A percentile compares a stretch with the other conserved stretches of the same genome.
Evolutionary conservation across 225 moss, liverwort and hornwort species (phyloP).

Genomic region (Lunularia cruciata): DNA sequence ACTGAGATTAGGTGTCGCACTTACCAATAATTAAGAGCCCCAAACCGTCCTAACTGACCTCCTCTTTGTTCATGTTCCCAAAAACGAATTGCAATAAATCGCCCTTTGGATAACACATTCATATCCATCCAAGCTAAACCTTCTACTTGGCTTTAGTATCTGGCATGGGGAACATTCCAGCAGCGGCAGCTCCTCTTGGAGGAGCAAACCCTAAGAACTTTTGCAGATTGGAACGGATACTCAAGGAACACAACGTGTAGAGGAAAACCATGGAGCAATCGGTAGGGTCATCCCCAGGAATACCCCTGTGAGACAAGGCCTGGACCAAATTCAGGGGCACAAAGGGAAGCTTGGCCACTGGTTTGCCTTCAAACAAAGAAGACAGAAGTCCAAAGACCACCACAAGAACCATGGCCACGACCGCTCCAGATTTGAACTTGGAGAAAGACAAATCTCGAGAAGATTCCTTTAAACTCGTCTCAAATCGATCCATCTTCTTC

Average conservation of each 20-base stretch:
- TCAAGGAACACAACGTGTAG: constrained; percentile 88
- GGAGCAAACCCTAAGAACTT: constrained; percentile 90
- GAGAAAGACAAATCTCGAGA: constrained; percentile 83
- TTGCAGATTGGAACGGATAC: constrained; percentile 91
- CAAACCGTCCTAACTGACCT: not conserved
- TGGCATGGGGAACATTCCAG: constrained; percentile 74
- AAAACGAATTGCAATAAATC: too few relatives aligned
- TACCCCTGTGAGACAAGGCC: constrained; percentile 90
- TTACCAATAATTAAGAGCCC: not conserved
- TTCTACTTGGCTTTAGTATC: constrained; percentile 65
- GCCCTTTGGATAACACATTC: too few relatives aligned
- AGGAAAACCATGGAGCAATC: constrained; percentile 98
- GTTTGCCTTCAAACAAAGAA: constrained; percentile 83
- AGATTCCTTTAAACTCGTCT: constrained; percentile 84
- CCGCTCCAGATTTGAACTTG: constrained; percentile 97
- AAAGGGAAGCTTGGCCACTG: constrained; percentile 88
- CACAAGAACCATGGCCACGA: constrained; percentile 92
- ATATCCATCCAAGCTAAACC: not conserved
- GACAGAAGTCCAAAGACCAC: constrained; percentile 88
- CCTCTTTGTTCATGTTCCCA: not conserved
- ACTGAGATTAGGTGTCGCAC: constrained; percentile 9
- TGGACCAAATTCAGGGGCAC: constrained; percentile 67
- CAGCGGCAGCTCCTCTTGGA: constrained; percentile 69
- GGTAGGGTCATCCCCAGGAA: constrained; percentile 88
- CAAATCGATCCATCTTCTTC: constrained; percentile 98